phyloP scores from a whole-genome alignment of 164 flowering plant species.

The Hamamelis virginiana region DNA sequence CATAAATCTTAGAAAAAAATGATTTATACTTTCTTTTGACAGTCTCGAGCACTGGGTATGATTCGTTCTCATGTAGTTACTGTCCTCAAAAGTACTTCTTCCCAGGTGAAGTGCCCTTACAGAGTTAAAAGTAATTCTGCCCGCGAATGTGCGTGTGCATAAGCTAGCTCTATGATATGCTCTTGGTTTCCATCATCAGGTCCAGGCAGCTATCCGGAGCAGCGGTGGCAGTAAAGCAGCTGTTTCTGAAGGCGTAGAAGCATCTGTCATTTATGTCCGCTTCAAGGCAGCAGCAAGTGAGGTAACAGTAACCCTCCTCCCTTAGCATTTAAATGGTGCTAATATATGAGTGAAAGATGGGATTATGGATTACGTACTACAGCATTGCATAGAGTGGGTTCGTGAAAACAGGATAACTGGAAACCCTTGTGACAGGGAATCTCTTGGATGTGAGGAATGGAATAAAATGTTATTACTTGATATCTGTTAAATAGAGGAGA shows the following conservation, averaged over 20 bases:
- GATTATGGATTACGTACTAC: too few species aligned
- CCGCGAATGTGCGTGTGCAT: background rate
- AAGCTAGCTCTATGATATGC: background rate
- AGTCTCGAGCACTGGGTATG: slow-evolving; percentile 94
- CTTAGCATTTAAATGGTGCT: background rate
- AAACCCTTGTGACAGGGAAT: background rate
- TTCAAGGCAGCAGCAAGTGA: slow-evolving; percentile 96
- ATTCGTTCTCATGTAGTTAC: slow-evolving; percentile 84
- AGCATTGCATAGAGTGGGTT: too few species aligned
- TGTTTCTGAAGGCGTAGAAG: slow-evolving; percentile 90
- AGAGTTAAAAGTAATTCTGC: background rate
- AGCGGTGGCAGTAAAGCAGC: slow-evolving; percentile 56
- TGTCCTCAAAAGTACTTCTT: slow-evolving; percentile 82
- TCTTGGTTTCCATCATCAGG: slow-evolving; percentile 45
- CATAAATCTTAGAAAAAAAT: slow-evolving; percentile 1
- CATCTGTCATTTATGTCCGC: slow-evolving; percentile 90
- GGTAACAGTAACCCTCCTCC: slow-evolving; percentile 38
- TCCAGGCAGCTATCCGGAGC: slow-evolving; percentile 61
- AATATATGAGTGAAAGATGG: background rate
- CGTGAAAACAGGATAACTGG: too few species aligned
- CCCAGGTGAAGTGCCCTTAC: slow-evolving; percentile 57
- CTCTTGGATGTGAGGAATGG: background rate
- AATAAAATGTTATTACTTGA: background rate
- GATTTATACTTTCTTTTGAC: slow-evolving; percentile 18
- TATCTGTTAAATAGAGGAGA: background rate